Evolutionary conservation across 371 early-diverging fungal species (phyloP).

Genomic region (Mucor lusitanicus): DNA sequence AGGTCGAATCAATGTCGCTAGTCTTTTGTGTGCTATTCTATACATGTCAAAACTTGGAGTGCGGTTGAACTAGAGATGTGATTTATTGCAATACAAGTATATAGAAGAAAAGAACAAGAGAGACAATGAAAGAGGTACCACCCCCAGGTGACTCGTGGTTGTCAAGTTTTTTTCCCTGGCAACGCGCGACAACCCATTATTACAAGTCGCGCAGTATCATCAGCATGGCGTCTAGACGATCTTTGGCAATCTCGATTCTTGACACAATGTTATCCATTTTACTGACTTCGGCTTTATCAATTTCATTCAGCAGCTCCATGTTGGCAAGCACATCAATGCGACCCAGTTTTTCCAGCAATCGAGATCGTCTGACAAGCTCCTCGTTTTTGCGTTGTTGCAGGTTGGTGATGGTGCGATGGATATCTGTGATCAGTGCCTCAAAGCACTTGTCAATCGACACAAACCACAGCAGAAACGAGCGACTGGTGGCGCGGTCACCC

Average conservation of each 20-base stretch:
- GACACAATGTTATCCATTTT: conserved; percentile 53
- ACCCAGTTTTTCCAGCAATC: conserved; percentile 73
- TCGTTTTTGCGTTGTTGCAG: conserved; percentile 66
- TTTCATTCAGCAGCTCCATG: conserved; percentile 53
- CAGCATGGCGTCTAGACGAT: conserved; percentile 68
- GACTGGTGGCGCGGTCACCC: conserved; percentile 79
- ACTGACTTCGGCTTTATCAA: conserved; percentile 57
- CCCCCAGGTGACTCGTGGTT: neutral
- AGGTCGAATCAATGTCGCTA: neutral
- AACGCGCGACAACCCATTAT: neutral
- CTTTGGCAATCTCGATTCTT: conserved; percentile 58
- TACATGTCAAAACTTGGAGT: neutral
- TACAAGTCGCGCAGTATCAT: conserved; percentile 70
- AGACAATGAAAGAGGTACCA: neutral
- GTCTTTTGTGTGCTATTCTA: neutral
- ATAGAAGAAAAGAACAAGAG: neutral
- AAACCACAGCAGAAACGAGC: conserved; percentile 83
- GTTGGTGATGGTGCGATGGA: conserved; percentile 68
- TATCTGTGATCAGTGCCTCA: conserved; percentile 55
- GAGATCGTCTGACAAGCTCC: conserved; percentile 55
- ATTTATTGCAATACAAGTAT: neutral
- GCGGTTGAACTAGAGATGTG: too few relatives aligned
- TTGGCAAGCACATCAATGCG: conserved; percentile 73
- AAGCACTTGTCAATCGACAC: conserved; percentile 66
- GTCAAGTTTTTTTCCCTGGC: neutral